Evolutionary conservation across 306 rosid species (phyloP), one percentile per base, ranked within the genome.

Genomic region (Notholithocarpus densiflorus): DNA sequence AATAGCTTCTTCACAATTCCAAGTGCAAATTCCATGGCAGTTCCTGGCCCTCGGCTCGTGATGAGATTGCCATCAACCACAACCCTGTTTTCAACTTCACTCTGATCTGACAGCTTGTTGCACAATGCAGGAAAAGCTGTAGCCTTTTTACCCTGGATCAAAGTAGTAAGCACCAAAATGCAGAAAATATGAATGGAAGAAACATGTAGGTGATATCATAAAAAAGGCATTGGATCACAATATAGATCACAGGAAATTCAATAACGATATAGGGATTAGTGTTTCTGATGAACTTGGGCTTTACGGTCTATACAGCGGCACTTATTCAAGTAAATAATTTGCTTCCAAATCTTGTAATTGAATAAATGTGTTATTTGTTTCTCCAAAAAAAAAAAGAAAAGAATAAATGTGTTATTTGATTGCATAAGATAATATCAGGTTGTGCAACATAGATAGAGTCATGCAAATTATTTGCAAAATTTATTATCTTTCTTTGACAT

Each of bases 31-130:
- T 92, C 98, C 15, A 93, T 85, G 57, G 94, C 27, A 27, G 98
- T 93, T 69, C 97, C 98, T 0, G 98, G 98, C 45, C 97, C 97
- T 73, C 96, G 83, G 87, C 98, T 93, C 29, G 98, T 93, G 72
- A 93, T 84, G 83, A 92, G 94, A 81, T 90, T 92, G 53, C 93
- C 96, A 73, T 93, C 97, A 24, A 93, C 87, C 55, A 93, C 86
- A 71, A 93, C 97, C 83, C 98, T 77, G 90, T 89, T 92, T 70
- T 92, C 96, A 17, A 62, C 82, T 81, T 85, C 95, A 69, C 95
- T 89, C 79, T 83, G 88, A 83, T 93, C 98, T 5, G 92, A 90
- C 61, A 93, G 87, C 89, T 90, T 93, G 74, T 61, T 77, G 68
- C 88, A 77, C 85, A 91, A 1, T 55, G 92, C 89, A 26, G 98